Evolutionary conservation across 179 eudicot genomes (phyloP), one percentile per base, ranked within the genome.

Genomic region (Amaranthus tricolor): DNA sequence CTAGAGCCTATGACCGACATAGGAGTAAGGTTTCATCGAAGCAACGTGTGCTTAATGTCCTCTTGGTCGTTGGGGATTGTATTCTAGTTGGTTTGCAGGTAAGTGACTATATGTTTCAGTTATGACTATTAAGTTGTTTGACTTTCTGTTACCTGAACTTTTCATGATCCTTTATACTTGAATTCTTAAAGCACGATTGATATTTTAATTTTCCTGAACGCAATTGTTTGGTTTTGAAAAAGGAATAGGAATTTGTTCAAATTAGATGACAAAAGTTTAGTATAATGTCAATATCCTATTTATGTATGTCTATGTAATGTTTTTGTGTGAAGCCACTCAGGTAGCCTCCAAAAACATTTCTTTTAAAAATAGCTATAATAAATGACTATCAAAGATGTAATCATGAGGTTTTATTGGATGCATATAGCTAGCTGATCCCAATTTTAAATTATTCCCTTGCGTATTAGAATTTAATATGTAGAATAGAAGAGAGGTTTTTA

Each of bases 21-120:
- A 83, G 93, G 87, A 90, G 80, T 84, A 90, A 85, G 83, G 76
- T 88, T 56, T 89, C 99, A 5, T 93, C 97, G 64, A 95, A 95
- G 83, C 94, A 91, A 71, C 91, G 97, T 5, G 89, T 84, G 10
- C 95, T 95, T 62, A 95, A 93, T 78, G 78, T 91, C 54, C 85
- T 93, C 69, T 81, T 95, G 86, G 99, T 95, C 52, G 98, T 88
- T 52, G 99, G 99, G 9, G 99, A 95, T 78, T 95, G 99, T 68
- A 77, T 90, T 67, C 85, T 95, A 24, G 99, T 95, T 82, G 99
- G 99, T 84, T 87, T 95, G 58, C 99, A 95, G 99, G 99, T 95
- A 75, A 74, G 74, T 14, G 21, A 16, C 45, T 11, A 16, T 44
- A 10, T 17, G 15, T 48, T 19, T 67, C 20, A 19, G 20, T 40